A percentile compares a stretch with the other conserved stretches of the same genome.
Conservation (phyloP, 2,329 filamentous ascomycete genomes). For the Aureobasidium uvarum region DNA sequence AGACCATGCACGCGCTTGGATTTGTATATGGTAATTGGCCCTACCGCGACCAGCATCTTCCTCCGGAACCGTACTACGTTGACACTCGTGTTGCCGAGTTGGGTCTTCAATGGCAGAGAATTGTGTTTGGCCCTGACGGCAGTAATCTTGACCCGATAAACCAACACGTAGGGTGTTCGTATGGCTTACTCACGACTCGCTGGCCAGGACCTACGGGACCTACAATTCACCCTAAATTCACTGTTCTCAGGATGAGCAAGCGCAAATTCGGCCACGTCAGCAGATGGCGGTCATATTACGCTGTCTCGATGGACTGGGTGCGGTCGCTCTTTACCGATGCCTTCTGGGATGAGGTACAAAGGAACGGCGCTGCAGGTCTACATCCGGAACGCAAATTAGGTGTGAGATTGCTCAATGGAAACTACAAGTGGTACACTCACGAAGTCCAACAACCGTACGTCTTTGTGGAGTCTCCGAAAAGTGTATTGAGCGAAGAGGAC, state of each 20-base stretch:
- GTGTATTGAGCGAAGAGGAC: neutral
- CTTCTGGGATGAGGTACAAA: neutral
- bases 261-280: neutral
- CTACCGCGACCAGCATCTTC: neutral
- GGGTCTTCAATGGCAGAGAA: neutral
- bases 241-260: neutral
- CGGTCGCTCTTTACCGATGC: neutral
- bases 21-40: neutral
- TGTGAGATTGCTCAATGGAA: neutral
- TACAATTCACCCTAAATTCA: neutral
- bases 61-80: neutral
- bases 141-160: neutral
- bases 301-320: neutral
- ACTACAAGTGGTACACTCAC: neutral
- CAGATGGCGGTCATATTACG: neutral
- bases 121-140: neutral
- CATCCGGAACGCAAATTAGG: neutral
- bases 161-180: neutral
- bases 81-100: neutral
- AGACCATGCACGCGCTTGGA: neutral
- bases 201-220: neutral
- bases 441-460: neutral
- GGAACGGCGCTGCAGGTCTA: neutral
- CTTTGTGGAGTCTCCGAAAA: neutral
- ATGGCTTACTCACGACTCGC: neutral